phyloP scores from a whole-genome alignment of 495 filamentous ascomycete genomes.

The Daldinia concentrica region DNA sequence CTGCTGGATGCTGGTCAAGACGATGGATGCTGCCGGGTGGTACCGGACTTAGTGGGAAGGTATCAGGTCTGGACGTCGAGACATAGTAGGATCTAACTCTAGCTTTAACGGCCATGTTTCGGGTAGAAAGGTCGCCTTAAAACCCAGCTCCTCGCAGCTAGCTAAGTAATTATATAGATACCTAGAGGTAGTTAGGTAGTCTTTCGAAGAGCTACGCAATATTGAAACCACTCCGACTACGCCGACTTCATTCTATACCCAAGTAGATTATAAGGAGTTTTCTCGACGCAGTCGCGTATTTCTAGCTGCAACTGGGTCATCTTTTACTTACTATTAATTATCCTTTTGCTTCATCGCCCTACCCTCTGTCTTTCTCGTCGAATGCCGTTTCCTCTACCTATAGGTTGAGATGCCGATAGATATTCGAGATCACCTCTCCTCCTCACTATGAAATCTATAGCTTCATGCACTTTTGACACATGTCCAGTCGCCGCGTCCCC shows the following conservation, averaged over 20 bases:
- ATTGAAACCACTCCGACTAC: slow-evolving; percentile 5
- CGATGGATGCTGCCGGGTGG: slow-evolving; percentile 3
- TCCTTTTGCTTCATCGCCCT: not conserved
- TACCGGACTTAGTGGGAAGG: slow-evolving; percentile 5
- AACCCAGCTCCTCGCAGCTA: not conserved
- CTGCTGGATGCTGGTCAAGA: slow-evolving; percentile 6
- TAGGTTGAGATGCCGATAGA: slow-evolving; percentile 9
- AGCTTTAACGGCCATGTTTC: slow-evolving; percentile 26
- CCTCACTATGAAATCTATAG: slow-evolving; percentile 34
- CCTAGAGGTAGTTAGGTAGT: not conserved
- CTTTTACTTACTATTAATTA: slow-evolving; percentile 23
- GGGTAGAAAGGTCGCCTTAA: slow-evolving; percentile 19
- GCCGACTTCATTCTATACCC: slow-evolving; percentile 6
- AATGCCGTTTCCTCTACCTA: slow-evolving; percentile 8
- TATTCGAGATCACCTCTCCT: not conserved
- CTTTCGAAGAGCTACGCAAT: slow-evolving; percentile 9
- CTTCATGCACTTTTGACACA: slow-evolving; percentile 31
- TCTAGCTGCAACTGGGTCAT: not conserved
- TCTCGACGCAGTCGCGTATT: not conserved
- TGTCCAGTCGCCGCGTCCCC: slow-evolving; percentile 33
- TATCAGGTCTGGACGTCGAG: not conserved
- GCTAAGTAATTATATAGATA: not conserved
- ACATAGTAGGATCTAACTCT: slow-evolving; percentile 29
- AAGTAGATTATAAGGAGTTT: slow-evolving; percentile 8
- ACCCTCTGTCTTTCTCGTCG: slow-evolving; percentile 10